Percentiles rank a stretch among this genome's conserved stretches.
phyloP scores from a whole-genome alignment of 345 rosid genomes.

The Moricandia arvensis region DNA sequence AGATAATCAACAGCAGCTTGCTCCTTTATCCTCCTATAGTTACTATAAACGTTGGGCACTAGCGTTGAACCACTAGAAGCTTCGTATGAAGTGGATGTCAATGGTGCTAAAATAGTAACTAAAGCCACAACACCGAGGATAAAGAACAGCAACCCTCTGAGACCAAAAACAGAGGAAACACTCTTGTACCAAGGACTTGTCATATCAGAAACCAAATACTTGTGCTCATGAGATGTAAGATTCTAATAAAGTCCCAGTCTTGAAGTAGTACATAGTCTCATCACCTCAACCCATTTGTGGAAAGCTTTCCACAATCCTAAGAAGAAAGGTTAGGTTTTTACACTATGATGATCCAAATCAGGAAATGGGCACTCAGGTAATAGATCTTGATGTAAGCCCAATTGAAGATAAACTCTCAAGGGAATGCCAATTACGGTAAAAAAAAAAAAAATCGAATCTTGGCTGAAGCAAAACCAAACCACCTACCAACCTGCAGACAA shows the following conservation, averaged over 20 bases:
- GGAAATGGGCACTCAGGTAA: conserved; percentile 12
- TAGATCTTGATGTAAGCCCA: neutral
- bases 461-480: conserved; percentile 17
- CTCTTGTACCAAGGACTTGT: conserved; percentile 79
- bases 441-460: neutral
- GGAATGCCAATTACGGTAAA: neutral
- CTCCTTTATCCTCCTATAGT: conserved; percentile 90
- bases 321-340: conserved; percentile 16
- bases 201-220: conserved; percentile 44
- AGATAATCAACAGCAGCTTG: conserved; percentile 85
- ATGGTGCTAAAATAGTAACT: conserved; percentile 71
- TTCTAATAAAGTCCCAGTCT: conserved; percentile 33
- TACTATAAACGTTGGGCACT: conserved; percentile 57
- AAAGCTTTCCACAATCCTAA: neutral
- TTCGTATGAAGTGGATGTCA: conserved; percentile 55
- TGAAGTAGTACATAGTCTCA: conserved; percentile 3
- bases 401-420: neutral
- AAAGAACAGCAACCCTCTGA: conserved; percentile 67
- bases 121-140: conserved; percentile 65
- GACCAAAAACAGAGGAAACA: conserved; percentile 59
- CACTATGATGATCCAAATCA: conserved; percentile 34
- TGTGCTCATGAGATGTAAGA: conserved; percentile 16
- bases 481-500: conserved; percentile 41
- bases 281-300: neutral
- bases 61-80: conserved; percentile 42